Percentiles rank a stretch among this genome's conserved stretches.
Evolutionary conservation across 1,284 basidiomycete species (phyloP).

Genomic region (Pterulicium gracile): DNA sequence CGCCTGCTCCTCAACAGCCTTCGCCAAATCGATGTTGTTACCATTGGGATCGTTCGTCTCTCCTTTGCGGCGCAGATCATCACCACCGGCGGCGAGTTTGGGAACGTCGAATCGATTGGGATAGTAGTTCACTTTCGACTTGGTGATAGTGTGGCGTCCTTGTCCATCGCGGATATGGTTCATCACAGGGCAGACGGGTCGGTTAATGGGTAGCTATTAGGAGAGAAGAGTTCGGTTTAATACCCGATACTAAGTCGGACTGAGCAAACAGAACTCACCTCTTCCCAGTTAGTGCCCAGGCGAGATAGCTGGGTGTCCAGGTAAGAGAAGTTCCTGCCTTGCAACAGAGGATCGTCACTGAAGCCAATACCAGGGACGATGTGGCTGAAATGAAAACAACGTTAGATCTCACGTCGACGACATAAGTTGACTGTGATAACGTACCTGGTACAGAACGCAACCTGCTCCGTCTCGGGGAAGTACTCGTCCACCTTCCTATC

Average conservation of each 20-base stretch:
- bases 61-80: too few species aligned
- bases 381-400: constrained; percentile 30
- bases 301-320: constrained; percentile 72
- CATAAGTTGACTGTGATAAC: neutral
- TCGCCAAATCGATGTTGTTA: too few species aligned
- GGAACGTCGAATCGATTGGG: constrained; percentile 57
- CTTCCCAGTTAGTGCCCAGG: constrained; percentile 65
- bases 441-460: constrained; percentile 64
- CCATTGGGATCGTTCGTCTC: too few species aligned
- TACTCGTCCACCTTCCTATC: constrained; percentile 63
- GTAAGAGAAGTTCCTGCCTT: constrained; percentile 78
- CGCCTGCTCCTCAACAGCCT: too few species aligned
- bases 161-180: constrained; percentile 65
- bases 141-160: constrained; percentile 46
- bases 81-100: constrained; percentile 31
- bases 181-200: constrained; percentile 71
- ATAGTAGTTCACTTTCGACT: constrained; percentile 59
- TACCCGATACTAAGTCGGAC: constrained; percentile 8
- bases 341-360: constrained; percentile 74
- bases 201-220: constrained; percentile 66
- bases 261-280: constrained; percentile 23
- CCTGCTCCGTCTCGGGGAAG: constrained; percentile 77
- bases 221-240: too few species aligned
- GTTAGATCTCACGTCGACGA: neutral
- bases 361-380: constrained; percentile 78